Base-by-base conservation (phyloP, 1,284 basidiomycete species). In the Leccinum laetum region DNA sequence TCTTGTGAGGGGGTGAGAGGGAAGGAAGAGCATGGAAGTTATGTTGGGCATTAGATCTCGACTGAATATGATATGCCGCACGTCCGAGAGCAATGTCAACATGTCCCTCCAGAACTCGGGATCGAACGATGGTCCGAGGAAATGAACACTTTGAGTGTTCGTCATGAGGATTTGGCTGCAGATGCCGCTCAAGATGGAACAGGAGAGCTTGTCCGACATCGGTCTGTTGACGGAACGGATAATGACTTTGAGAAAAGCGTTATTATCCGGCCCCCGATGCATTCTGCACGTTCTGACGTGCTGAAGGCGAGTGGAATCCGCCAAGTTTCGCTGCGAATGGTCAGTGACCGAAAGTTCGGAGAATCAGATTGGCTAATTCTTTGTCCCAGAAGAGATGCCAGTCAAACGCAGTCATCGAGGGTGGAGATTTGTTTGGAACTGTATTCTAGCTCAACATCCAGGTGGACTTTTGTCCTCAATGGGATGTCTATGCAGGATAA, bases 331-430 rank as follows among this genome's bases (percentile, higher is more conserved):
- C n/a, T 49, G n/a, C n/a, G 3, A 11, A 49, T 46, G 26, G 26
- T 26, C 26, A 26, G 26, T 1, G 26, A 26, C 0, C 26, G 26
- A 26, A 26, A 26, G 1, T 26, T 26, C 26, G 26, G 26, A 7
- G 26, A 26, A 26, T 26, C 26, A 5, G 26, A 26, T 26, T 4
- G 26, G 26, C 1, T 7, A 26, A 26, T 7, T 5, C 26, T 26
- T 26, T 1, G 26, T 26, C 4, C 26, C 5, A 49, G 46, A 52
- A 21, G 18, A 52, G 11, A 13, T 52, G 11, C 6, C 11, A 52
- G 7, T 0, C 6, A 7, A 21, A 4, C 18, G 0, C 1, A 52
- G 18, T 21, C 18, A 7, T 29, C 29, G n/a, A n/a, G n/a, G n/a
- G n/a, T n/a, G n/a, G n/a, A n/a, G n/a, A n/a, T n/a, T n/a, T n/a